Percentiles rank a stretch among this genome's conserved stretches.
phyloP scores from a whole-genome alignment of 495 filamentous ascomycete species.

The Penicillium canariense region DNA sequence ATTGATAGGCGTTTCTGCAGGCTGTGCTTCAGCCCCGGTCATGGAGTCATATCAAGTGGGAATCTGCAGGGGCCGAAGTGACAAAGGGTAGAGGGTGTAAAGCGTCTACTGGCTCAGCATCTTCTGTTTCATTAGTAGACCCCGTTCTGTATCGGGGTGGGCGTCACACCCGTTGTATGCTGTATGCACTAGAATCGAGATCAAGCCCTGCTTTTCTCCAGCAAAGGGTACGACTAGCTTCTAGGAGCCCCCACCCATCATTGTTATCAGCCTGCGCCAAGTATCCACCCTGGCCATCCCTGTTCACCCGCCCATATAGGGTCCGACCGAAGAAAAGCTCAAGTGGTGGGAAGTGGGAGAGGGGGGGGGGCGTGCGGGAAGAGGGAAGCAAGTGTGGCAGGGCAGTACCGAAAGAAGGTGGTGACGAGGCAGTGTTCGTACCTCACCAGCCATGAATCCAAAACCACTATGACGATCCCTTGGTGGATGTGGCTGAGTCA shows the following conservation, averaged over 20 bases:
- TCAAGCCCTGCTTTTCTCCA: not conserved
- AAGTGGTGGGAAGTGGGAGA: not conserved
- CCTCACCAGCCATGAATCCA: not conserved
- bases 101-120: not conserved
- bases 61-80: not conserved
- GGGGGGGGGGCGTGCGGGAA: not conserved
- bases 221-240: not conserved
- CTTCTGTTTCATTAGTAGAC: not conserved
- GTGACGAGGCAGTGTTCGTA: constrained; percentile 6
- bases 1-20: no score
- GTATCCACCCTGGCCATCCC: not conserved
- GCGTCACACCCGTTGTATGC: not conserved
- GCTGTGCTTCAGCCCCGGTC: no score
- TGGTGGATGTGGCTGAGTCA: not conserved
- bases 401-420: not conserved
- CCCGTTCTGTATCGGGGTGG: not conserved
- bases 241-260: not conserved
- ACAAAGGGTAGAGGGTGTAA: not conserved
- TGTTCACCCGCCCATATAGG: not conserved
- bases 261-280: constrained; percentile 6
- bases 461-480: not conserved
- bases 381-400: constrained; percentile 4
- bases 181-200: not conserved
- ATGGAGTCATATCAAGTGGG: no score
- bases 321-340: constrained; percentile 10